Base-by-base conservation (phyloP, 768 basidiomycete species). In the Tylopilus cervinicoccineus region DNA sequence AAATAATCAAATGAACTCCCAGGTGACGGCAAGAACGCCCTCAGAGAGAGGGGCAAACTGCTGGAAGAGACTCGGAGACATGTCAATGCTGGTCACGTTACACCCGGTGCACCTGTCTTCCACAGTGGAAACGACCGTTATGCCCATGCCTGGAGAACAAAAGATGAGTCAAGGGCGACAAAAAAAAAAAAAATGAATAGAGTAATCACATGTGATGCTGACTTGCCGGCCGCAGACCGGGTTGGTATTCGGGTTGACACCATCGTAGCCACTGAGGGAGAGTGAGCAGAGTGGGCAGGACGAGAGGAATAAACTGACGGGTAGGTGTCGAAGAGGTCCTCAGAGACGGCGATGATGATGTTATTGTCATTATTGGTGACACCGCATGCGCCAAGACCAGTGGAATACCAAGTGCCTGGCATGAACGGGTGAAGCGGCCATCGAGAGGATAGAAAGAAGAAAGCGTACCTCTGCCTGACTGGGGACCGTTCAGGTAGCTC, bases 201-300 rank as follows among this genome's bases (percentile, higher is more conserved):
- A 16, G 6, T 6, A 68, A 75, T 64, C 68, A 86, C 86, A 87
- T 6, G 19, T 52, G 9, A 68, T 68, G 0, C 19, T 57, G 47
- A 86, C 67, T 45, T 68, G 54, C 58, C 67, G 73, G 55, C 69
- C 69, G 62, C 90, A 92, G 46, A 92, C 63, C 28, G 89, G 87
- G 70, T 93, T 90, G 47, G 53, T 59, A 65, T 91, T 92, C 23
- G 88, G 84, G 72, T 92, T 80, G 6, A 42, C 71, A 22, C 76
- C 75, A 16, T 66, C 43, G 61, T 80, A 84, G 10, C 73, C 77
- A 38, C 85, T 88, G 38, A 7, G 16, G 29, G 13, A 45, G 33
- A 36, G 20, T 48, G 43, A 55, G 53, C 14, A 31, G 22, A 16
- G 27, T n/a, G 24, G 16, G 11, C n/a, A 4, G 2, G 2, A 0